Evolutionary conservation across 2,329 filamentous ascomycete genomes (phyloP), one percentile per base, ranked within the genome.

Genomic region (Fusarium dimerum): DNA sequence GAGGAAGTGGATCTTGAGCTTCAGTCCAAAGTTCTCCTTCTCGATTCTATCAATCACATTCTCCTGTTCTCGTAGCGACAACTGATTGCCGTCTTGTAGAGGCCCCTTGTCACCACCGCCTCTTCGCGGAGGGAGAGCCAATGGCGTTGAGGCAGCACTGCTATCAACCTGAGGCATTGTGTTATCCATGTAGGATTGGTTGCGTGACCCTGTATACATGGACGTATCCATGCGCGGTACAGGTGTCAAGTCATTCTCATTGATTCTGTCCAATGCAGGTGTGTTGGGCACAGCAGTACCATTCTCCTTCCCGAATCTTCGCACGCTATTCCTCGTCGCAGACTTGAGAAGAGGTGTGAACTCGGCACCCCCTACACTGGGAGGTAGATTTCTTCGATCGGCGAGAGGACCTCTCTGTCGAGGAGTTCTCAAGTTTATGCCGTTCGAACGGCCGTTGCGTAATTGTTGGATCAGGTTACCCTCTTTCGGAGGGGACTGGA

Each of bases 11-110:
- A 97, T 96, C 72, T 96, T 97, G 63, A 97, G 82, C 73, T 97
- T 97, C 48, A 99, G 79, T 20, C 91, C 91, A 68, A 97, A 99
- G 68, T 99, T 99, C 68, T 97, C 94, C 76, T 99, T 99, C 68
- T 97, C 92, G 64, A 99, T 93, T 67, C 90, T 90, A 74, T 97
- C 90, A 63, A 99, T 93, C 61, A 94, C 89, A 62, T 91, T 92
- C 73, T 97, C 94, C 71, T 99, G 94, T 68, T 99, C 94, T 55
- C 92, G 87, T 52, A 99, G 74, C 1, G 94, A 96, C 62, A 97
- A 81, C 67, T 95, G 88, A 64, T 97, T 96, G 17, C 92, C 92
- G 63, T 94, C 88, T 56, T 92, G 87, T 38, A 96, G 73, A 5
- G 90, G 83, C 1, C 85, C 87, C 48, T 85, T 86, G 48, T 80